Percentiles rank a stretch among this genome's conserved stretches.
Evolutionary conservation across 208 protist species (phyloP).

Genomic region (Leishmania arabica): DNA sequence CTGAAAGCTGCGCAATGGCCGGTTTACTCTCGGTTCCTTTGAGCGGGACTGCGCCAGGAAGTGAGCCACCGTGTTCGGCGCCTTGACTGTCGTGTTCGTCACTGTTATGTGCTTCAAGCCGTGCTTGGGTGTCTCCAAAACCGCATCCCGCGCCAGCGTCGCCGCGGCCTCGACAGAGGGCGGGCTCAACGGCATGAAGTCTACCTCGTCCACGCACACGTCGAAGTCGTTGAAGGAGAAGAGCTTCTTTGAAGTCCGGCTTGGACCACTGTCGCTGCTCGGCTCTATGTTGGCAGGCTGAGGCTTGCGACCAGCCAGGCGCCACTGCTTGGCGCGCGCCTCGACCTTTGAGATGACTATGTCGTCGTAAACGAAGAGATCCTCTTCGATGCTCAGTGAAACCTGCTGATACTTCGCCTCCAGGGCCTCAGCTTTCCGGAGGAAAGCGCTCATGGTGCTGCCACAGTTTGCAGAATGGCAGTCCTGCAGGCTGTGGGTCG

Average conservation of each 20-base stretch:
- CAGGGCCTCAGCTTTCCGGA: constrained; percentile 46
- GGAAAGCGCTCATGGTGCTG: constrained; percentile 4
- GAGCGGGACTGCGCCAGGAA: constrained; percentile 10
- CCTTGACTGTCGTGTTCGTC: constrained; percentile 31
- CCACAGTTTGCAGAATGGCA: constrained; percentile 1
- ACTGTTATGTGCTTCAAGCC: constrained; percentile 27
- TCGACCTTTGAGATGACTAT: constrained; percentile 80
- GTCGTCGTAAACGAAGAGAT: constrained; percentile 88
- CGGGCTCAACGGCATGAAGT: constrained; percentile 35
- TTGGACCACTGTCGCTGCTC: neutral
- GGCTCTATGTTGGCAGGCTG: constrained; percentile 17
- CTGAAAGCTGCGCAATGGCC: constrained; percentile 42
- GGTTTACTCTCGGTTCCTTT: constrained; percentile 11
- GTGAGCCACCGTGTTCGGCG: constrained; percentile 40
- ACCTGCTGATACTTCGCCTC: constrained; percentile 77
- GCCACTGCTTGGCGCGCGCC: constrained; percentile 71
- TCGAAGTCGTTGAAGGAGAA: constrained; percentile 89
- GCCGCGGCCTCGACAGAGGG: neutral
- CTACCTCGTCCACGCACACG: constrained; percentile 84
- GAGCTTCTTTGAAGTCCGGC: constrained; percentile 17
- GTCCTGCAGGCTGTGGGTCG: constrained; percentile 1
- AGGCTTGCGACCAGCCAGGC: constrained; percentile 63
- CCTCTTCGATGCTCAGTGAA: constrained; percentile 59
- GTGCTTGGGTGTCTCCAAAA: neutral
- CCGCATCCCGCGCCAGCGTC: constrained; percentile 8